Conservation (phyloP, 2,329 filamentous ascomycete genomes). For the Monosporascus sp. region DNA sequence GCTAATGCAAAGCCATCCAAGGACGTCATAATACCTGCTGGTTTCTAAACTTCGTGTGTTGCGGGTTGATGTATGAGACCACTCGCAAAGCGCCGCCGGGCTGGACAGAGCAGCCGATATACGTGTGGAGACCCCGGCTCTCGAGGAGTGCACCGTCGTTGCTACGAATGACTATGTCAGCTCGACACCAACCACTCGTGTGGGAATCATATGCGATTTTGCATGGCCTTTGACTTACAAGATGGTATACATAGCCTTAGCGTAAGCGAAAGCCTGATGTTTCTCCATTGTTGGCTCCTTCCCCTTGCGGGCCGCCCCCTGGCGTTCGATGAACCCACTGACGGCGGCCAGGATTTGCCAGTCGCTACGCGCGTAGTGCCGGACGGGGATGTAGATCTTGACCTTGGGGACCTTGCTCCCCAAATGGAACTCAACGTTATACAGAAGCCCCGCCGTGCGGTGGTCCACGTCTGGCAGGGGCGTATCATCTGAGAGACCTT, state of each 20-base stretch:
- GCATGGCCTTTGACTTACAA: conserved; percentile 4
- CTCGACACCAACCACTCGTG: background rate
- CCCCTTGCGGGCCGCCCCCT: background rate
- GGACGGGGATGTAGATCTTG: conserved; percentile 10
- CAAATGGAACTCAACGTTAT: conserved; percentile 8
- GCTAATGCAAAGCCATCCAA: too few relatives aligned
- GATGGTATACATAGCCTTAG: conserved; percentile 1
- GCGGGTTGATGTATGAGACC: conserved; percentile 5
- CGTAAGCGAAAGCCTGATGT: conserved; percentile 2
- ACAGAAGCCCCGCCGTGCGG: conserved; percentile 20
- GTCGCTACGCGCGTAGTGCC: conserved; percentile 7
- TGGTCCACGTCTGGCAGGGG: conserved; percentile 16
- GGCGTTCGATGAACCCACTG: background rate
- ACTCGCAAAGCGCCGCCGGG: conserved; percentile 1
- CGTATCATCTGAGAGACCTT: background rate
- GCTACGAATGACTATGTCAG: background rate
- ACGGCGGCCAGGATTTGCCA: conserved; percentile 1
- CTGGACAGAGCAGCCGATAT: conserved; percentile 3
- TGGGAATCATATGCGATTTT: background rate
- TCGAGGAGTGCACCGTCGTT: background rate
- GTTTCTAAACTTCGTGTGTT: conserved; percentile 1
- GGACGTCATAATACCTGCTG: too few relatives aligned
- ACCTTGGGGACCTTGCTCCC: conserved; percentile 1
- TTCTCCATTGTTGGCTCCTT: background rate
- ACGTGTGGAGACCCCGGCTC: conserved; percentile 3